Evolutionary conservation across 352 stramenopile genomes (phyloP).

Genomic region (Phytopythium cucurbitacearum): DNA sequence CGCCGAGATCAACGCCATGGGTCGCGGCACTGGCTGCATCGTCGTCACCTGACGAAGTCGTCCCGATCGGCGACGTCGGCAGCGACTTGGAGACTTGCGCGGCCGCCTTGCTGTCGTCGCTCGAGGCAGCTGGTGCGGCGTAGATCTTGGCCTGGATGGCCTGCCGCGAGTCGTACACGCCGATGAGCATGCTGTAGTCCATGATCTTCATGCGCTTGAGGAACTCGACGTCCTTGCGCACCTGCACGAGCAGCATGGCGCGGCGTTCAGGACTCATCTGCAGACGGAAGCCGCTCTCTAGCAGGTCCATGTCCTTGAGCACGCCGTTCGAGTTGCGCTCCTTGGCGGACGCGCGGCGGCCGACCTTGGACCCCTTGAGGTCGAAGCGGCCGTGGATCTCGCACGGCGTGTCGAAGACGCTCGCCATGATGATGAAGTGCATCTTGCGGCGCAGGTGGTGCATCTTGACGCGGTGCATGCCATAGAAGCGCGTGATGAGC

Average conservation of each 20-base stretch:
- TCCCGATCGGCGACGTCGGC: constrained; percentile 29
- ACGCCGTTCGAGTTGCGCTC: constrained; percentile 63
- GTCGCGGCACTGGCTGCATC: constrained; percentile 1
- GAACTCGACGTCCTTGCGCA: constrained; percentile 89
- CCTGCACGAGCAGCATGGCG: constrained; percentile 79
- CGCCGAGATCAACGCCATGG: background rate
- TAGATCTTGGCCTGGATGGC: constrained; percentile 53
- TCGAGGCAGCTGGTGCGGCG: constrained; percentile 16
- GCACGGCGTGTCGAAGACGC: constrained; percentile 94
- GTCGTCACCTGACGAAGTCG: constrained; percentile 9
- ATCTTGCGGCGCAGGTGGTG: constrained; percentile 93
- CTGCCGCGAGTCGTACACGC: constrained; percentile 81
- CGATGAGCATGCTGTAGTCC: constrained; percentile 92
- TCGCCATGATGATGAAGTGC: constrained; percentile 96
- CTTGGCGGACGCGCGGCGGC: constrained; percentile 57
- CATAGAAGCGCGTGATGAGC: constrained; percentile 96
- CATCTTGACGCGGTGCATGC: constrained; percentile 98
- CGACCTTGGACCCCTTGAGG: constrained; percentile 91
- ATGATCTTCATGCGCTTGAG: constrained; percentile 93
- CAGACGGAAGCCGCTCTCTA: constrained; percentile 82
- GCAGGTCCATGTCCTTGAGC: constrained; percentile 90
- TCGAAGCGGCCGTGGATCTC: constrained; percentile 87
- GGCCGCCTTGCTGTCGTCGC: constrained; percentile 3
- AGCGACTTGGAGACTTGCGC: constrained; percentile 27
- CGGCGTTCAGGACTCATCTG: constrained; percentile 72